Percentiles rank a stretch among this genome's conserved stretches.
phyloP scores from a whole-genome alignment of 2,329 filamentous ascomycete species.

The Sphaerostilbella broomeana region DNA sequence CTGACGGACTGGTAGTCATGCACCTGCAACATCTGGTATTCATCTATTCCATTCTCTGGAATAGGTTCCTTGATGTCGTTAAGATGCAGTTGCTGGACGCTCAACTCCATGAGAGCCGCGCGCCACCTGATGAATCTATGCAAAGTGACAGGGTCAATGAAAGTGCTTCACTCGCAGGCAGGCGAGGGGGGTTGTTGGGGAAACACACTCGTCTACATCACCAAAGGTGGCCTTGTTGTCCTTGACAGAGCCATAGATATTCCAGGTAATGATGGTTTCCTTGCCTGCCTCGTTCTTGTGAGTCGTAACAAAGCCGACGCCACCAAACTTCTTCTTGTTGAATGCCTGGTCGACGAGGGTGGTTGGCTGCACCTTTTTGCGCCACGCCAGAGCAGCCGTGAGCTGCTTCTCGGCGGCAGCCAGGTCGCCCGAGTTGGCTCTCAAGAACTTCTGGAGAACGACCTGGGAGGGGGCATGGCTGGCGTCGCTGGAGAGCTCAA shows the following conservation, averaged over 20 bases:
- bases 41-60: constrained; percentile 67
- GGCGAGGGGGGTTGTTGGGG: not conserved
- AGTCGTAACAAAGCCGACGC: constrained; percentile 74
- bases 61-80: constrained; percentile 61
- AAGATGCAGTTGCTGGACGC: constrained; percentile 67
- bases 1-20: constrained; percentile 88
- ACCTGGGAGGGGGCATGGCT: constrained; percentile 69
- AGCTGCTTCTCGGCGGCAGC: constrained; percentile 72
- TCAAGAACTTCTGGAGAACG: constrained; percentile 87
- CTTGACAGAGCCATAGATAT: constrained; percentile 86
- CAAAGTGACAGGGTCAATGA: not conserved
- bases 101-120: constrained; percentile 82
- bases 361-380: constrained; percentile 66
- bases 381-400: constrained; percentile 72
- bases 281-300: constrained; percentile 52
- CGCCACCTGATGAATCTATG: constrained; percentile 85
- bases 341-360: constrained; percentile 59
- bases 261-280: constrained; percentile 74
- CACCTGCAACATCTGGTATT: constrained; percentile 85
- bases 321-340: constrained; percentile 63
- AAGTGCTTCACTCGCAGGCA: not conserved
- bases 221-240: constrained; percentile 78
- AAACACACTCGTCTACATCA: constrained; percentile 66
- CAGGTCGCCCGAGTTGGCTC: constrained; percentile 75
- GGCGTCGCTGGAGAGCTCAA: constrained; percentile 50